Evolutionary conservation across 1,139 yeast genomes (phyloP), one percentile per base, ranked within the genome.

Genomic region (Kodamaea alishanica): DNA sequence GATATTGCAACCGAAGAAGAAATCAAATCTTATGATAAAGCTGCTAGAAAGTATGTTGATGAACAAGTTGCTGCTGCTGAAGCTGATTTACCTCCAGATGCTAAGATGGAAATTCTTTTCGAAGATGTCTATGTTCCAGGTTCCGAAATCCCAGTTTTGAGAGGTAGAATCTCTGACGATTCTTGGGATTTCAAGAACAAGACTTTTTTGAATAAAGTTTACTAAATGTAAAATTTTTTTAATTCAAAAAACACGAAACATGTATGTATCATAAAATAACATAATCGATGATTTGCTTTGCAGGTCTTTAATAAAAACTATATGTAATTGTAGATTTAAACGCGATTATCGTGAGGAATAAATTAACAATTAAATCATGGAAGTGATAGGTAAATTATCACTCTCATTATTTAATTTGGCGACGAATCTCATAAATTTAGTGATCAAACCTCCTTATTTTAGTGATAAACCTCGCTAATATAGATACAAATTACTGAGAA

Each of bases 111-210:
- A 62, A 87, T 88, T 61, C 77, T 92, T 64, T 92, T 90, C 67
- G 96, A 89, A 75, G 97, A 92, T 63, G 96, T 92, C 51, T 92
- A 92, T 70, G 95, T 86, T 57, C 90, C 84, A 65, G 98, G 98
- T 48, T 73, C 92, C 45, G 97, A 92, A 73, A 78, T 87, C 45
- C 94, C 94, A 53, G 84, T 80, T 51, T 80, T 90, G 67, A 87
- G 98, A 77, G 98, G 98, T 51, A 87, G 98, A 77, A 84, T 89
- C 61, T 84, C 95, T 52, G 95, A 86, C 55, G 97, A 90, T 65
- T 78, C 90, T 45, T 84, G 95, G 95, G 83, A 83, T 64, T 84
- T 84, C 65, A 73, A 73, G 58, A 84, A 83, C 73, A 78, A 81
- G 59, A 84, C 81, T 50, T 84, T 82, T 61, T 79, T 77, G 51